phyloP scores from a whole-genome alignment of 441 rosid species.

The Rhodomyrtus psidioides region DNA sequence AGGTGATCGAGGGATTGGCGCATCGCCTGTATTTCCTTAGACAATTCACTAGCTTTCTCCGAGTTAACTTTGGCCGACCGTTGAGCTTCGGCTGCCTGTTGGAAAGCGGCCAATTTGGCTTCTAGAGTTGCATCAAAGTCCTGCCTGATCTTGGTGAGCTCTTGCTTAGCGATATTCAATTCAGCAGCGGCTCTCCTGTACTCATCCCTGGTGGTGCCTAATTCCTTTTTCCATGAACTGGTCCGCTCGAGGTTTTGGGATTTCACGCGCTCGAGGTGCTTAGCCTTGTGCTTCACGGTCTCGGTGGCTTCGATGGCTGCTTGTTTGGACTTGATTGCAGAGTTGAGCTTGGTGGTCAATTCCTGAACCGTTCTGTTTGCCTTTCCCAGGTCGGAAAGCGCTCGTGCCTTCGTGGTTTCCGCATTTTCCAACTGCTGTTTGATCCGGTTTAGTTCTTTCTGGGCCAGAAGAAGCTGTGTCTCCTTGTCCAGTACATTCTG shows the following conservation, averaged over 20 bases:
- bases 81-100: conserved; percentile 62
- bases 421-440: conserved; percentile 41
- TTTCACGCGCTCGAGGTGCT: conserved; percentile 51
- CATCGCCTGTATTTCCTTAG: conserved; percentile 51
- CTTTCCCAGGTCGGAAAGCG: conserved; percentile 47
- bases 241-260: conserved; percentile 23
- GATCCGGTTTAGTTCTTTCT: conserved; percentile 35
- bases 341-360: conserved; percentile 36
- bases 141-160: conserved; percentile 58
- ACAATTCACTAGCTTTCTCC: conserved; percentile 36
- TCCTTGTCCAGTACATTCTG: conserved; percentile 75
- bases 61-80: conserved; percentile 28
- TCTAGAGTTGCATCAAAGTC: conserved; percentile 67
- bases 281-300: conserved; percentile 37
- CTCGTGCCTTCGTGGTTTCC: conserved; percentile 35
- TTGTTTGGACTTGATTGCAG: conserved; percentile 41
- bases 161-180: conserved; percentile 60
- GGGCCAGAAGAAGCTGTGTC: conserved; percentile 55
- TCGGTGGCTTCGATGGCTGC: conserved; percentile 48
- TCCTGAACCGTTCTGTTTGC: conserved; percentile 50
- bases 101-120: conserved; percentile 41
- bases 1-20: conserved; percentile 47
- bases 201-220: conserved; percentile 49
- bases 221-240: conserved; percentile 30
- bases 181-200: conserved; percentile 35